Base-by-base conservation (phyloP, 1,284 basidiomycete species). In the Ceratobasidium sp. region DNA sequence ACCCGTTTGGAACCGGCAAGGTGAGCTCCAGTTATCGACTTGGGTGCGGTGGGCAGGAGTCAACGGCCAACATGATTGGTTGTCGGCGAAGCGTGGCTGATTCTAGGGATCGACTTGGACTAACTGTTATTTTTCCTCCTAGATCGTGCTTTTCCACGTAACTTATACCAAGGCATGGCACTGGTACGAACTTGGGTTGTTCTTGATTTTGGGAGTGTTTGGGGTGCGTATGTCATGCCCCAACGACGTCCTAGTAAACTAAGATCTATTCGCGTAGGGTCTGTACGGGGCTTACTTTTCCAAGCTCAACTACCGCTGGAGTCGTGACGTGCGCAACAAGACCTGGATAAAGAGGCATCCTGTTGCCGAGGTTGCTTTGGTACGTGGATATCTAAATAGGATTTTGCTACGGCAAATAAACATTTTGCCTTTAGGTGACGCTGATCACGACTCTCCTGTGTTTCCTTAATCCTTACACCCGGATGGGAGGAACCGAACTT, bases 241-340 rank as follows among this genome's bases (percentile, higher is more conserved):
- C 27, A 22, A 43, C 14, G 14, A n/a, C 31, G 27, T 34, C 8
- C 64, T n/a, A 5, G 1, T 34, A n/a, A 43, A 24, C 11, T 43
- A 62, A 39, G 24, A 69, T 27, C 11, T n/a, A 22, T 9, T 48
- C 14, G 24, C 46, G 16, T 78, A 93, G 92, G 97, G 96, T 11
- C 81, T 98, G 19, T 98, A 97, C 80, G 97, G 97, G 7, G 97
- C 95, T 16, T 91, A 91, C 78, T 98, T 98, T 83, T 95, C 95
- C 22, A 94, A 94, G 79, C 84, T 96, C 74, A 98, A 98, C 83
- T 90, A 92, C 79, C 88, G 89, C 54, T 99, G 96, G 96, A 90
- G 89, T 76, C 89, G 89, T 74, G 82, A 93, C 78, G 87, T 98
- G 62, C 90, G 96, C 75, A 90, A 90, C 78, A 89, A 87, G 39